Percentiles rank a stretch among this genome's conserved stretches.
Conservation (phyloP, 768 basidiomycete genomes). For the Trametes cingulata region DNA sequence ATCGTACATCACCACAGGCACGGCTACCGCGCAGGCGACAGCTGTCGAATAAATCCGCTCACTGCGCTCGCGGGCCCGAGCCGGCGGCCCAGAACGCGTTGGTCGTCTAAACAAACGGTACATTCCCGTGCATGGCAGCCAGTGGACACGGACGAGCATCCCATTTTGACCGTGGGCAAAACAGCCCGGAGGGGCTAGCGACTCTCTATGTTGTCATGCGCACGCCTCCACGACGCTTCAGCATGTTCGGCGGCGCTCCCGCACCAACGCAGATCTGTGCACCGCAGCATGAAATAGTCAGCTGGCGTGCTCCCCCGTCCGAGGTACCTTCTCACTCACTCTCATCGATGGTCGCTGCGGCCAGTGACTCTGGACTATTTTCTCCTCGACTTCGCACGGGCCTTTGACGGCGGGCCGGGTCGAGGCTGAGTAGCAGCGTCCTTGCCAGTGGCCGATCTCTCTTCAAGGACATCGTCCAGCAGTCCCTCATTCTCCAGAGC, state of each 20-base stretch:
- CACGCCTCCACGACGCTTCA: not conserved
- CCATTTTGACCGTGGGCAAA: not conserved
- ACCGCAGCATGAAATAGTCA: not conserved
- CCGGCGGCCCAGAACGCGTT: too few relatives aligned
- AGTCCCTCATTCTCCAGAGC: slow-evolving; percentile 48
- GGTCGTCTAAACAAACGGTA: not conserved
- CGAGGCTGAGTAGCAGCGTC: not conserved
- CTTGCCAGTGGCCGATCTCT: not conserved
- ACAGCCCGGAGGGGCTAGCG: not conserved
- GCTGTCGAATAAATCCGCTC: too few relatives aligned
- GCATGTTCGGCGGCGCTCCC: not conserved
- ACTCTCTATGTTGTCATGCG: not conserved
- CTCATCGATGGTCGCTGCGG: not conserved
- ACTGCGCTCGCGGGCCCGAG: too few relatives aligned
- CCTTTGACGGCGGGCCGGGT: not conserved
- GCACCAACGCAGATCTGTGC: not conserved
- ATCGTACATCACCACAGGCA: too few relatives aligned
- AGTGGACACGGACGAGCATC: not conserved
- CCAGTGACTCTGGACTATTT: not conserved
- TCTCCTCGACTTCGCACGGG: slow-evolving; percentile 1
- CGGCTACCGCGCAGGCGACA: too few relatives aligned
- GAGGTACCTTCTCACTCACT: not conserved
- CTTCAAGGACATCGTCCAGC: slow-evolving; percentile 44
- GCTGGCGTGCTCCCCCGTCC: not conserved
- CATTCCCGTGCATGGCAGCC: not conserved